Percentiles rank a stretch among this genome's conserved stretches.
These are phyloP conservation scores for Pseudogymnoascus sp. DNA, from an alignment of 2,329 filamentous ascomycete genomes.

Conservation along the genomic window DNA sequence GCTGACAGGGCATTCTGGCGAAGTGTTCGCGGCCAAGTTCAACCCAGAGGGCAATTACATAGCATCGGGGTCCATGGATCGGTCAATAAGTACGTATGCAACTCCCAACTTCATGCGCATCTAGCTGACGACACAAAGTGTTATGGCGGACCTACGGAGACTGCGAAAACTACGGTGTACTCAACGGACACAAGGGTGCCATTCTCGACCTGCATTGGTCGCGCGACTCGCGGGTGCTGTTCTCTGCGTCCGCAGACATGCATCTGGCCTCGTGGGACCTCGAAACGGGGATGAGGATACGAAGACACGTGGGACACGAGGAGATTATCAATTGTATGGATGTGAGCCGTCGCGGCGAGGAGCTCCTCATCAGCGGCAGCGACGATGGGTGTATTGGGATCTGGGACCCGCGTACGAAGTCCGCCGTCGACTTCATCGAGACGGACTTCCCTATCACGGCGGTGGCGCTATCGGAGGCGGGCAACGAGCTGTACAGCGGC, in stretches of 20 bases:
- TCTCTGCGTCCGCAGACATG: slow-evolving; percentile 88
- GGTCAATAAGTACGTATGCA: slow-evolving; percentile 62
- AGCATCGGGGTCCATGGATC: slow-evolving; percentile 91
- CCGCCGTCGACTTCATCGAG: slow-evolving; percentile 77
- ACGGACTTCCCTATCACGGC: slow-evolving; percentile 90
- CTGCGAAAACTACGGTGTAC: slow-evolving; percentile 86
- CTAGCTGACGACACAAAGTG: slow-evolving; percentile 45
- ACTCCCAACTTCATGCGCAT: neutral
- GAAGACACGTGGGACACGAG: slow-evolving; percentile 85
- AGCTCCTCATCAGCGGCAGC: slow-evolving; percentile 80
- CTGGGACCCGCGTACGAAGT: slow-evolving; percentile 90
- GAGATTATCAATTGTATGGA: slow-evolving; percentile 93
- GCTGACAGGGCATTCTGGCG: slow-evolving; percentile 70
- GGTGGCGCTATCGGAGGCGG: slow-evolving; percentile 82
- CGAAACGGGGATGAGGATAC: slow-evolving; percentile 84
- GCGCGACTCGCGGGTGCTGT: slow-evolving; percentile 81
- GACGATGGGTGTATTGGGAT: slow-evolving; percentile 92
- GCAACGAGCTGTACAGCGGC: slow-evolving; percentile 89
- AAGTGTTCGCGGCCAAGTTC: slow-evolving; percentile 86
- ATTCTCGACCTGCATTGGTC: slow-evolving; percentile 94
- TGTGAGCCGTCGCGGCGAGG: slow-evolving; percentile 80
- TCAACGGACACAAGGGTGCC: slow-evolving; percentile 85
- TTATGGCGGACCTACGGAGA: slow-evolving; percentile 89
- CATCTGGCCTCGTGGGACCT: slow-evolving; percentile 92
- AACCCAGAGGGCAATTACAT: slow-evolving; percentile 81